Evolutionary conservation across 2,329 filamentous ascomycete genomes (phyloP).

Genomic region (Trichoderma cornu-damae): DNA sequence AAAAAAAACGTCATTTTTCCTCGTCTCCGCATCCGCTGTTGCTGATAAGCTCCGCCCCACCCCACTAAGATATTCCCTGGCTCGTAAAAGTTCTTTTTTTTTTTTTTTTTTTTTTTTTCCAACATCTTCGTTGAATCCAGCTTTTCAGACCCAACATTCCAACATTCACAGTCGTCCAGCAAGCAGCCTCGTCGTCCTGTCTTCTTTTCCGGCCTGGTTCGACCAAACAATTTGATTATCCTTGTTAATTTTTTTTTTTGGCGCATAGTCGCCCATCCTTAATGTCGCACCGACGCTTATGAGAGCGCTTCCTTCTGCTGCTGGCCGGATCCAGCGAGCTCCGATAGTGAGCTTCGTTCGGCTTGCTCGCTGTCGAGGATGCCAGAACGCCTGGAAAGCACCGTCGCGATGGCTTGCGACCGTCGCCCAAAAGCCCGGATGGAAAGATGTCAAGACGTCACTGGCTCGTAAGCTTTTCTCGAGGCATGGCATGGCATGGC

Average conservation of each 20-base stretch:
- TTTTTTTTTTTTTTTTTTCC: background rate
- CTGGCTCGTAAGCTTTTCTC: constrained; percentile 38
- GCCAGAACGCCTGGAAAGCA: constrained; percentile 33
- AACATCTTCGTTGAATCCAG: background rate
- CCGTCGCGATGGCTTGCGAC: constrained; percentile 44
- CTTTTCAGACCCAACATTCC: too few relatives aligned
- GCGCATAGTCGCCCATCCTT: constrained; percentile 21
- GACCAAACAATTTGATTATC: background rate
- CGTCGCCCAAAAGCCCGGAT: constrained; percentile 22
- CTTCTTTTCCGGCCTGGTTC: background rate
- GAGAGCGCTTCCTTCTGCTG: constrained; percentile 30
- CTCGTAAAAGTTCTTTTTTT: too few relatives aligned
- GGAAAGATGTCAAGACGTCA: background rate
- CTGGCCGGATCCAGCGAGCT: constrained; percentile 38
- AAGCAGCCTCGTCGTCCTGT: background rate
- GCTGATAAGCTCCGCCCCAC: constrained; percentile 13
- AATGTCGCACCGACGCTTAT: constrained; percentile 28
- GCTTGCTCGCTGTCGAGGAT: constrained; percentile 43
- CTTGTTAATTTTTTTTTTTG: too few relatives aligned
- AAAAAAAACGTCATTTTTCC: constrained; percentile 8
- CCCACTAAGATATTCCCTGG: constrained; percentile 16
- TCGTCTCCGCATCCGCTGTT: constrained; percentile 2
- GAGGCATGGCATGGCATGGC: too few relatives aligned
- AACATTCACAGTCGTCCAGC: background rate
- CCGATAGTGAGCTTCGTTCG: constrained; percentile 46